Evolutionary conservation across 2,329 filamentous ascomycete genomes (phyloP).

Genomic region (Fusarium armeniacum): DNA sequence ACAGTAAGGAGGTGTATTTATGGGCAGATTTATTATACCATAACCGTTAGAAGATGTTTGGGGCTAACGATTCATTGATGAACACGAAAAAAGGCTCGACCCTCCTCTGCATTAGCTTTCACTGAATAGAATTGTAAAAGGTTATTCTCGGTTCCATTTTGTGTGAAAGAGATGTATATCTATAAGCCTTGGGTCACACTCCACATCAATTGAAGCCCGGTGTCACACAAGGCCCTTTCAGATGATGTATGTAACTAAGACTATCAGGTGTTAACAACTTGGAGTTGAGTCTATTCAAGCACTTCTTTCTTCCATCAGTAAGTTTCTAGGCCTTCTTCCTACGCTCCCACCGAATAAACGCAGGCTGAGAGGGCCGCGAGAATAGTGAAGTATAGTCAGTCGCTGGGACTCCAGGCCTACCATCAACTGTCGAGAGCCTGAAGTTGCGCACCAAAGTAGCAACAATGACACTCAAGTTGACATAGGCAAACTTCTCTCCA

Average conservation of each 20-base stretch:
- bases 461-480: conserved; percentile 76
- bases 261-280: neutral
- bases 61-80: conserved; percentile 43
- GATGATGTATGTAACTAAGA: no score
- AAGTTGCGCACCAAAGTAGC: conserved; percentile 73
- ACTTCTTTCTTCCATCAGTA: neutral
- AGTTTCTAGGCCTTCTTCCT: conserved; percentile 26
- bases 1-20: conserved; percentile 39
- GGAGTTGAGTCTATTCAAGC: neutral
- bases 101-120: conserved; percentile 26
- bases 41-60: conserved; percentile 24
- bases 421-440: conserved; percentile 70
- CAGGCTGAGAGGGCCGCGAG: conserved; percentile 54
- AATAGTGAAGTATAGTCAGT: conserved; percentile 74
- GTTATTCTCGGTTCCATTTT: conserved; percentile 17
- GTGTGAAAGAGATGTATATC: neutral
- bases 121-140: conserved; percentile 43
- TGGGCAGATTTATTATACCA: conserved; percentile 45
- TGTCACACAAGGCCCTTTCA: no score
- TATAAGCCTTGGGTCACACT: neutral
- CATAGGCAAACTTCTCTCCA: conserved; percentile 81
- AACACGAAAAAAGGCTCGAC: conserved; percentile 36
- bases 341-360: conserved; percentile 54
- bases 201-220: no score
- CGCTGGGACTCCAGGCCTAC: conserved; percentile 67